phyloP scores from a whole-genome alignment of 139 green algal species.

The Chlorella ohadii region DNA sequence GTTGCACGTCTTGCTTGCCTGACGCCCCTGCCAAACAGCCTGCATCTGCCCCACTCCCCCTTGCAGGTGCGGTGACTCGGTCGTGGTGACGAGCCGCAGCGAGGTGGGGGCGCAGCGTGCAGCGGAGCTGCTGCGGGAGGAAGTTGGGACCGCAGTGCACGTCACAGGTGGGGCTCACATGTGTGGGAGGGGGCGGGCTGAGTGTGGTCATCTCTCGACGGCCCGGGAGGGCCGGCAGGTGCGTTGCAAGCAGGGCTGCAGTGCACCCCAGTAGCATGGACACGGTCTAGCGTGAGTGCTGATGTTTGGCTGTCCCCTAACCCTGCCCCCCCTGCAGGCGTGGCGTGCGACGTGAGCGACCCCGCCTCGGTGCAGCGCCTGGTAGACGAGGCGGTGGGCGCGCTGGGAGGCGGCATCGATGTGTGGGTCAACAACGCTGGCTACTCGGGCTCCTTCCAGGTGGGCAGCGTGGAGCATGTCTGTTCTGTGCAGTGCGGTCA shows the following conservation, averaged over 20 bases:
- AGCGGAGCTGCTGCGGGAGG: slow-evolving; percentile 46
- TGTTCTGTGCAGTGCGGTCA: too few relatives aligned
- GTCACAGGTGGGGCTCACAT: slow-evolving; percentile 10
- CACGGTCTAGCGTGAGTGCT: too few relatives aligned
- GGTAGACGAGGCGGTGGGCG: slow-evolving; percentile 22
- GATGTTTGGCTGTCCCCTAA: too few relatives aligned
- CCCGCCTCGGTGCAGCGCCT: slow-evolving; percentile 57
- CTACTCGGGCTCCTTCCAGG: slow-evolving; percentile 73
- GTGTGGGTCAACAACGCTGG: slow-evolving; percentile 89
- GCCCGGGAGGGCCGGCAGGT: too few relatives aligned
- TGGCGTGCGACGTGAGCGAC: slow-evolving; percentile 71
- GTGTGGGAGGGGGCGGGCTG: too few relatives aligned
- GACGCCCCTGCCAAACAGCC: background rate
- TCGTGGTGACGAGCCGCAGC: slow-evolving; percentile 76
- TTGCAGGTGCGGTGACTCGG: slow-evolving; percentile 61
- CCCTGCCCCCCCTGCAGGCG: too few relatives aligned
- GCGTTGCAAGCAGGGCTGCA: too few relatives aligned
- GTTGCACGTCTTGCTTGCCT: too few relatives aligned
- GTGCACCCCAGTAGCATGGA: too few relatives aligned
- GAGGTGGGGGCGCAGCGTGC: slow-evolving; percentile 14
- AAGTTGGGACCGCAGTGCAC: slow-evolving; percentile 8
- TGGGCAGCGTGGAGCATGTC: background rate
- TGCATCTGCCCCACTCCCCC: too few relatives aligned
- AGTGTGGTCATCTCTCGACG: too few relatives aligned
- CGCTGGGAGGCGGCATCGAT: slow-evolving; percentile 68